Evolutionary conservation across 768 basidiomycete genomes (phyloP).

Genomic region (Exidia glandulosa): DNA sequence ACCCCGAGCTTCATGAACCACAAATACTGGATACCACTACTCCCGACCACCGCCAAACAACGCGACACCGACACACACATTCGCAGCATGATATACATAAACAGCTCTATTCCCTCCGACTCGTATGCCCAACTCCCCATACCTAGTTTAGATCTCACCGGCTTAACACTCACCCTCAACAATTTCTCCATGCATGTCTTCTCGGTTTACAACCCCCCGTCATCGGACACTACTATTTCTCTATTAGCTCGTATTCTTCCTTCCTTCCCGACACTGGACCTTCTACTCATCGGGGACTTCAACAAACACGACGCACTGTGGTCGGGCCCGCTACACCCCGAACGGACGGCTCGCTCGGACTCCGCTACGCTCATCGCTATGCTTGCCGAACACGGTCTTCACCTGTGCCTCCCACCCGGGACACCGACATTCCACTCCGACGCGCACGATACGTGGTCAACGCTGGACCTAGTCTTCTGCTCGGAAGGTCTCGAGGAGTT

Average conservation of each 20-base stretch:
- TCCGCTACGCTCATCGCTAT: neutral
- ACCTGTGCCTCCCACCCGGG: neutral
- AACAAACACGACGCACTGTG: constrained; percentile 2
- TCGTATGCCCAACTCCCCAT: constrained; percentile 15
- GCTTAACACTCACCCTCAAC: neutral
- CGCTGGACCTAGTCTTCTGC: neutral
- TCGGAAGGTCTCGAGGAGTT: neutral
- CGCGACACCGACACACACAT: neutral
- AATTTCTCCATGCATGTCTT: neutral
- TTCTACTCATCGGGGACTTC: neutral
- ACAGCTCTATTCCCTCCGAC: constrained; percentile 24
- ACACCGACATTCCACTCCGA: neutral
- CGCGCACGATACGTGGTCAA: neutral
- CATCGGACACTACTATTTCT: neutral
- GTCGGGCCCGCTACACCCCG: neutral
- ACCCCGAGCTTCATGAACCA: too few relatives aligned
- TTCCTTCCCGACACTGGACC: neutral
- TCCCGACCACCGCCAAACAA: too few relatives aligned
- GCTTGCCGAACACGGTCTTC: neutral
- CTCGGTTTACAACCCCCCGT: neutral
- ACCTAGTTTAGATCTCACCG: neutral
- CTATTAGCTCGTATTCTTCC: neutral
- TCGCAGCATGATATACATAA: neutral
- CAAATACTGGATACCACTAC: too few relatives aligned
- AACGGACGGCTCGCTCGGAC: neutral